These are phyloP conservation scores for Pochonia chlamydosporia DNA, from an alignment of 2,329 filamentous ascomycete species.

Conservation along the genomic window DNA sequence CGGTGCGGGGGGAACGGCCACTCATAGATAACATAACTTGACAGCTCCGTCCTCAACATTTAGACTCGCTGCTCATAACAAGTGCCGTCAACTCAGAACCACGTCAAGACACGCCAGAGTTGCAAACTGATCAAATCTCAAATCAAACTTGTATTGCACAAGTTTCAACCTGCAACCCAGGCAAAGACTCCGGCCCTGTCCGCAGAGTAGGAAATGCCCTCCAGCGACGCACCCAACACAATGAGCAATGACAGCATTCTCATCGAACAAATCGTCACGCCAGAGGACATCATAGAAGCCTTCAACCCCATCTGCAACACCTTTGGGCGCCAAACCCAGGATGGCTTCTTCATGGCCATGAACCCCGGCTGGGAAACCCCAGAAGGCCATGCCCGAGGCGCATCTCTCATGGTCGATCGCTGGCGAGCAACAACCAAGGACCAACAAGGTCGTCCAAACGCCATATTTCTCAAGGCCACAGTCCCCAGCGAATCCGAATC, in stretches of 20 bases:
- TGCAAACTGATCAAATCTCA: too few relatives aligned
- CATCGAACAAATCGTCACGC: slow-evolving; percentile 21
- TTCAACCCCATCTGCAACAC: slow-evolving; percentile 21
- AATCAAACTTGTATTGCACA: too few relatives aligned
- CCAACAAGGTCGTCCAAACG: slow-evolving; percentile 39
- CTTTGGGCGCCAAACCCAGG: slow-evolving; percentile 45
- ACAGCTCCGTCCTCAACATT: too few relatives aligned
- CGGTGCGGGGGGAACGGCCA: too few relatives aligned
- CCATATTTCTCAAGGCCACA: slow-evolving; percentile 49
- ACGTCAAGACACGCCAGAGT: too few relatives aligned
- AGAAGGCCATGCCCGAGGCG: slow-evolving; percentile 31
- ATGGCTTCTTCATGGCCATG: slow-evolving; percentile 44
- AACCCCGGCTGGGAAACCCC: slow-evolving; percentile 51
- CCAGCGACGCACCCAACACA: slow-evolving; percentile 14
- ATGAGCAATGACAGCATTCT: slow-evolving; percentile 14
- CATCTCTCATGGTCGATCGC: slow-evolving; percentile 31
- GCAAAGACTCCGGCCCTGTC: slow-evolving; percentile 5
- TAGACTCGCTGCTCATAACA: too few relatives aligned
- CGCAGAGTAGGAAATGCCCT: slow-evolving; percentile 1
- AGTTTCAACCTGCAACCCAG: too few relatives aligned
- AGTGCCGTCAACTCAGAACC: too few relatives aligned
- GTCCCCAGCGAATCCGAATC: slow-evolving; percentile 22
- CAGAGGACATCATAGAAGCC: slow-evolving; percentile 19
- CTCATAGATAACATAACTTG: too few relatives aligned
- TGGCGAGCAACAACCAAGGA: slow-evolving; percentile 34